These are phyloP conservation scores for Candida michaelii DNA, from an alignment of 805 yeast species.

Conservation along the genomic window DNA sequence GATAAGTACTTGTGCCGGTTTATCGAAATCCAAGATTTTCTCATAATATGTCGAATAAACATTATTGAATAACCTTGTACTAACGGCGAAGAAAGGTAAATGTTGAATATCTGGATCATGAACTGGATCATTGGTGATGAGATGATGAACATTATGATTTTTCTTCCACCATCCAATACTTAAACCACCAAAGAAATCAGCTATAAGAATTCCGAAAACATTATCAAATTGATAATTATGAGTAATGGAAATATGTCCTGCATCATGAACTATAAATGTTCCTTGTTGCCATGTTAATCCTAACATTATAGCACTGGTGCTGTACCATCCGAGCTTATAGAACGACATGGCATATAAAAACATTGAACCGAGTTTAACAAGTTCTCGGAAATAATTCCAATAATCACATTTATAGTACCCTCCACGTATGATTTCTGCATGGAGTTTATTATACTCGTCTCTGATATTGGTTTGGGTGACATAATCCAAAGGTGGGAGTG, in stretches of 20 bases:
- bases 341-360: slow-evolving; percentile 51
- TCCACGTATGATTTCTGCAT: slow-evolving; percentile 49
- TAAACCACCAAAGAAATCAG: slow-evolving; percentile 83
- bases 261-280: slow-evolving; percentile 86
- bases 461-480: slow-evolving; percentile 61
- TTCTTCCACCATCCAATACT: slow-evolving; percentile 95
- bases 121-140: slow-evolving; percentile 87
- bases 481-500: slow-evolving; percentile 65
- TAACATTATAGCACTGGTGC: slow-evolving; percentile 59
- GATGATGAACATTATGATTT: slow-evolving; percentile 90
- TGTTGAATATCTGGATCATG: slow-evolving; percentile 96
- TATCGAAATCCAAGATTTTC: slow-evolving; percentile 64
- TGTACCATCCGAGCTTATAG: slow-evolving; percentile 45
- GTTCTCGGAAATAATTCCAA: slow-evolving; percentile 69
- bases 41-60: slow-evolving; percentile 83
- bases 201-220: slow-evolving; percentile 67
- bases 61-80: slow-evolving; percentile 63
- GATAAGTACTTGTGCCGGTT: slow-evolving; percentile 55
- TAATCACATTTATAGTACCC: slow-evolving; percentile 76
- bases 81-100: slow-evolving; percentile 86
- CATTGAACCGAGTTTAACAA: slow-evolving; percentile 56
- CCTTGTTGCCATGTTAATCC: slow-evolving; percentile 89
- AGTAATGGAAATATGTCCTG: slow-evolving; percentile 82
- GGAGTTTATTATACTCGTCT: slow-evolving; percentile 59
- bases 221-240: slow-evolving; percentile 79